These are phyloP conservation scores for Isabelozyma gotoi DNA, from an alignment of 805 yeast species.

Conservation along the genomic window DNA sequence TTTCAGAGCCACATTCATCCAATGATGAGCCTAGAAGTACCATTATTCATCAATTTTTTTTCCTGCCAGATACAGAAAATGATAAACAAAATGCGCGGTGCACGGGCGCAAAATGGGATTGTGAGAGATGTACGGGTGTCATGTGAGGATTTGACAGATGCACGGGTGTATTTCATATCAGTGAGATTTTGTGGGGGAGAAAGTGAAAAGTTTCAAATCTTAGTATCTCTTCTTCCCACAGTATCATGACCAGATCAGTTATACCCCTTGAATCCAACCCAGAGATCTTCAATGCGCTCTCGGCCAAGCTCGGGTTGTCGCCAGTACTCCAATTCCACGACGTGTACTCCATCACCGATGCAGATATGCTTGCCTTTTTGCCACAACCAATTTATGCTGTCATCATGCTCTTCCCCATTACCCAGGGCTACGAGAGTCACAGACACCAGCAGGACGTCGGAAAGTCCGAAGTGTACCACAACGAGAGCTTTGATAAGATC, in stretches of 20 bases:
- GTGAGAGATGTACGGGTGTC: too few relatives aligned
- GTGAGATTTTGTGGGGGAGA: neutral
- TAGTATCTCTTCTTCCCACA: neutral
- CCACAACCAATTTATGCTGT: conserved; percentile 81
- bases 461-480: conserved; percentile 10
- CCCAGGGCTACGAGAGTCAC: conserved; percentile 56
- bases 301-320: conserved; percentile 65
- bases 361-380: conserved; percentile 72
- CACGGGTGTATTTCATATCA: too few relatives aligned
- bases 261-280: conserved; percentile 94
- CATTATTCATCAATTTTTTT: neutral
- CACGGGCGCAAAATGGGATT: neutral
- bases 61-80: neutral
- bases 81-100: neutral
- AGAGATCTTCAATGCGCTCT: conserved; percentile 69
- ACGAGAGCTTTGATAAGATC: conserved; percentile 33
- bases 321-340: conserved; percentile 67
- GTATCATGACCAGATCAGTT: conserved; percentile 35
- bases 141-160: too few relatives aligned
- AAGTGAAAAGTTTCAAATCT: neutral
- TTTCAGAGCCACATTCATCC: neutral
- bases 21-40: neutral
- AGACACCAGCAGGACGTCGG: conserved; percentile 40
- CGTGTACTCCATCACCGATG: conserved; percentile 81
- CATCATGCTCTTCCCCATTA: conserved; percentile 80